Percentiles rank a stretch among this genome's conserved stretches.
These are phyloP conservation scores for Pseudotsuga menziesii DNA, from an alignment of 75 land plant species.

Conservation along the genomic window DNA sequence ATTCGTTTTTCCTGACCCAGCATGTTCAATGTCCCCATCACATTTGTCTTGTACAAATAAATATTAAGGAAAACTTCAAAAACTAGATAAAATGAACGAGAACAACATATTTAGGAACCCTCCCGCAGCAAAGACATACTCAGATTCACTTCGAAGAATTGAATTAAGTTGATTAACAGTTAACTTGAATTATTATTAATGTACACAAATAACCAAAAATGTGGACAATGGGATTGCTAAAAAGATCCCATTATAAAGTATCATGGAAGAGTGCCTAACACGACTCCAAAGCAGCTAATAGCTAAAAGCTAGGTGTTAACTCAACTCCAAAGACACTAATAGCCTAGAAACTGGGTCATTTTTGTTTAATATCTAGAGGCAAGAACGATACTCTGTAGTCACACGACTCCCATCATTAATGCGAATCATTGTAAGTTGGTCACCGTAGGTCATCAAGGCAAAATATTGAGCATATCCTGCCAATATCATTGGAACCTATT, in stretches of 20 bases:
- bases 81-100: background rate
- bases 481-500: background rate
- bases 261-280: no score
- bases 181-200: no score
- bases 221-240: no score
- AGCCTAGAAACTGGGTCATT: background rate
- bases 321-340: no score
- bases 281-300: no score
- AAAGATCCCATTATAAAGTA: no score
- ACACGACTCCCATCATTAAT: background rate
- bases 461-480: background rate
- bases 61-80: background rate
- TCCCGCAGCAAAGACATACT: background rate
- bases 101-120: background rate
- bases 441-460: background rate
- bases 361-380: background rate
- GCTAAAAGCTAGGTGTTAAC: no score
- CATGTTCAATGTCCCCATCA: constrained; percentile 86
- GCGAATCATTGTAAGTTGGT: background rate
- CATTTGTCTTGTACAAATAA: constrained; percentile 69
- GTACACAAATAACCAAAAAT: no score
- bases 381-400: background rate
- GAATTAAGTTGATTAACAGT: no score
- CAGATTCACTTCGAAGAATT: background rate
- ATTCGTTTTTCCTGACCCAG: constrained; percentile 77